Evolutionary conservation across 2,329 filamentous ascomycete genomes (phyloP).

Genomic region (Colletotrichum chrysophilum): DNA sequence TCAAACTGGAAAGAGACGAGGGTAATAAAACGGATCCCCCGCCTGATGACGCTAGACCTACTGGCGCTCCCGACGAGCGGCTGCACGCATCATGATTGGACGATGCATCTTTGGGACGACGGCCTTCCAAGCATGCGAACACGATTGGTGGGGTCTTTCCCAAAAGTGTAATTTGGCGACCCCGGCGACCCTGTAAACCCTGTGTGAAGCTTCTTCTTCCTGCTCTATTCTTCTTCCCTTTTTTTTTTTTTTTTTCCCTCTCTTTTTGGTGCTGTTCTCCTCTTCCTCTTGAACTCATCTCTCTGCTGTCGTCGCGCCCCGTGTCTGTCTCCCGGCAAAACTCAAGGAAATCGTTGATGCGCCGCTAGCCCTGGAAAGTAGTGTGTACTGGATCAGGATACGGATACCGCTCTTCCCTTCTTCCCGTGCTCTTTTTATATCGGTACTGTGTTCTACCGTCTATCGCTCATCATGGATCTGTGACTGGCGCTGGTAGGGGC

Average conservation of each 20-base stretch:
- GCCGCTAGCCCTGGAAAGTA: neutral
- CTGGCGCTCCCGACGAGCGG: neutral
- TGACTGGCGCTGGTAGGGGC: neutral
- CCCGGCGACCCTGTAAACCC: neutral
- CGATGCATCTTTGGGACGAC: constrained; percentile 3
- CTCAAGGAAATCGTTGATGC: neutral
- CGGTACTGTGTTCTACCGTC: neutral
- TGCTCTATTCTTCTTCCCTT: neutral
- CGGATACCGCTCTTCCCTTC: neutral
- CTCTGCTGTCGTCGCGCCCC: neutral
- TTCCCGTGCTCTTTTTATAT: neutral
- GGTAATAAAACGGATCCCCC: neutral
- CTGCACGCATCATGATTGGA: constrained; percentile 10
- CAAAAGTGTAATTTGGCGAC: constrained; percentile 5
- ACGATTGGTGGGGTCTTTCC: neutral
- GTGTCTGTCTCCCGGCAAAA: neutral
- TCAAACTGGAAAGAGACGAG: neutral
- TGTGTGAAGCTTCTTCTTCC: neutral
- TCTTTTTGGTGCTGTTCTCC: neutral
- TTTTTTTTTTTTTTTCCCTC: neutral
- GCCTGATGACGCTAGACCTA: neutral
- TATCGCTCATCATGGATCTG: neutral
- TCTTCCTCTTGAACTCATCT: neutral
- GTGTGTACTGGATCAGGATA: neutral
- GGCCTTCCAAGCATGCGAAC: neutral